Evolutionary conservation across 805 yeast species (phyloP).

Genomic region (Sugiyamaella boreocaroliniensis): DNA sequence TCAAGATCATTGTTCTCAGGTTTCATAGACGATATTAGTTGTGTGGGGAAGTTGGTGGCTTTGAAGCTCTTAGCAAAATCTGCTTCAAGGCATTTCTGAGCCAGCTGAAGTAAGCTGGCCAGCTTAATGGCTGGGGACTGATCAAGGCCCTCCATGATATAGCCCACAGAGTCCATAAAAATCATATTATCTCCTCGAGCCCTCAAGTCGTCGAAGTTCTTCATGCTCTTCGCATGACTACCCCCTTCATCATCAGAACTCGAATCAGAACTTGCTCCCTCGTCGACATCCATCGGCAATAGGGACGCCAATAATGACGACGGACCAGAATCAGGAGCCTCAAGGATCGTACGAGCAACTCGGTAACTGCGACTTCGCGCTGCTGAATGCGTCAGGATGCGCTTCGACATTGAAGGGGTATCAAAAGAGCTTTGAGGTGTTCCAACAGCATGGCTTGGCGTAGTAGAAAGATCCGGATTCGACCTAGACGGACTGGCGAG

Average conservation of each 20-base stretch:
- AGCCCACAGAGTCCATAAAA: conserved; percentile 11
- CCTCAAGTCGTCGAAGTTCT: conserved; percentile 10
- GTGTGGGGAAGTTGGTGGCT: conserved; percentile 9
- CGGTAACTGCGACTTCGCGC: background rate
- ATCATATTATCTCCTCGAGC: conserved; percentile 14
- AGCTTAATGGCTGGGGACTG: conserved; percentile 2
- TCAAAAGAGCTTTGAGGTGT: background rate
- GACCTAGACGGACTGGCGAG: too few species aligned
- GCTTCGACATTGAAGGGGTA: background rate
- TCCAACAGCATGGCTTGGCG: too few species aligned
- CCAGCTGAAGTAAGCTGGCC: conserved; percentile 14
- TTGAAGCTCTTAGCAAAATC: conserved; percentile 14
- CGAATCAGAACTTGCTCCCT: background rate
- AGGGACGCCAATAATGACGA: background rate
- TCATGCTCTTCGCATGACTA: background rate
- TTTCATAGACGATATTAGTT: conserved; percentile 5
- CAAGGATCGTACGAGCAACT: background rate
- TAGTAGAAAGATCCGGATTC: too few species aligned
- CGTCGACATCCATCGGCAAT: background rate
- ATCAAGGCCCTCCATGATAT: conserved; percentile 13
- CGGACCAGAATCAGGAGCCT: background rate
- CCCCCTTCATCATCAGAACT: background rate
- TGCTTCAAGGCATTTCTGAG: conserved; percentile 3
- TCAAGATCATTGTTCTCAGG: conserved; percentile 4
- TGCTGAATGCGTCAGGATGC: background rate